Conservation (phyloP, 1,284 basidiomycete species). For the Puccinia sorghi region DNA sequence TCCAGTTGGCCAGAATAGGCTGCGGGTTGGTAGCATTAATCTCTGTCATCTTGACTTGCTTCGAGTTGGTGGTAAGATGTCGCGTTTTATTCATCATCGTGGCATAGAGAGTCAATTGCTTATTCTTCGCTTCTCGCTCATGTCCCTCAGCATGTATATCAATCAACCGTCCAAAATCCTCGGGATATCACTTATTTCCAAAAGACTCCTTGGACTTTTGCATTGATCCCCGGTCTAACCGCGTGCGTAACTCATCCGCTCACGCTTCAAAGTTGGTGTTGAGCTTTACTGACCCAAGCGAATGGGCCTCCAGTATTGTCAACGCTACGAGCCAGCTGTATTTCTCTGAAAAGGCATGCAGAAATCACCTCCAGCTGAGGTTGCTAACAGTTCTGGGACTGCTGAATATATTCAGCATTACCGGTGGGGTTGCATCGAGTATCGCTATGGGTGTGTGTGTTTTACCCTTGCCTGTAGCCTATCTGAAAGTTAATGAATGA, state of each 20-base stretch:
- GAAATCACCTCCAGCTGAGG: slow-evolving; percentile 3
- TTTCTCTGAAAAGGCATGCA: slow-evolving; percentile 19
- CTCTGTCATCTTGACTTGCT: neutral
- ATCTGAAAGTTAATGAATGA: neutral
- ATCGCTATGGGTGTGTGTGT: slow-evolving; percentile 15
- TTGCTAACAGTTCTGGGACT: slow-evolving; percentile 14
- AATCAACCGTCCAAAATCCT: slow-evolving; percentile 11
- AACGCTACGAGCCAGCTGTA: slow-evolving; percentile 4
- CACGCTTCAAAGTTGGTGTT: neutral
- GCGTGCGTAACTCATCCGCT: slow-evolving; percentile 10
- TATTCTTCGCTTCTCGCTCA: neutral
- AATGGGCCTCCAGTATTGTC: neutral
- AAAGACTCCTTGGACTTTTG: slow-evolving; percentile 32
- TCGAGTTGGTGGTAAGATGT: slow-evolving; percentile 12
- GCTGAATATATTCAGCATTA: neutral
- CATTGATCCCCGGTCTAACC: slow-evolving; percentile 10
- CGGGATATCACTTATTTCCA: slow-evolving; percentile 18
- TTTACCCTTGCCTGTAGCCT: neutral
- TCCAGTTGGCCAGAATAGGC: neutral
- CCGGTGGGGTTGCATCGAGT: slow-evolving; percentile 12
- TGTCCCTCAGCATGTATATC: slow-evolving; percentile 13
- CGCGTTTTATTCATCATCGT: no score
- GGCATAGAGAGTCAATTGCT: neutral
- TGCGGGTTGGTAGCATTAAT: slow-evolving; percentile 3
- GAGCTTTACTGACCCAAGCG: neutral